Conservation (phyloP, 2,329 filamentous ascomycete species). For the Cladophialophora psammophila region DNA sequence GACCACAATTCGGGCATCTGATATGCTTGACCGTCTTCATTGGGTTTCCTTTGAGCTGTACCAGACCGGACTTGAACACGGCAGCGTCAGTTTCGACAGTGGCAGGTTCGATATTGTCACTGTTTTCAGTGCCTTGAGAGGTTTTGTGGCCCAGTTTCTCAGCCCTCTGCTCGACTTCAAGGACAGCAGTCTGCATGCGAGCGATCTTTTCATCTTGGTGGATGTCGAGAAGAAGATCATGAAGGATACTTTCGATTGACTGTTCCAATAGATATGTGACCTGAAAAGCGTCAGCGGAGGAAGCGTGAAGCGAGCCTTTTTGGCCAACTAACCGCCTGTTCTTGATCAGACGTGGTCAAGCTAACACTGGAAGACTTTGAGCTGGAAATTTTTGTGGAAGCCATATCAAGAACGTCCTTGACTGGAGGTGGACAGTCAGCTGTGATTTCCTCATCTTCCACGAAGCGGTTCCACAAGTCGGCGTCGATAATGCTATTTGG, state of each 20-base stretch:
- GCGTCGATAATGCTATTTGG: slow-evolving; percentile 20
- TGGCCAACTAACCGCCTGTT: slow-evolving; percentile 31
- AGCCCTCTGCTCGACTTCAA: slow-evolving; percentile 53
- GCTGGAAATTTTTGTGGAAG: slow-evolving; percentile 20
- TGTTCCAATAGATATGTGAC: slow-evolving; percentile 61
- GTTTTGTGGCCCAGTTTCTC: slow-evolving; percentile 43
- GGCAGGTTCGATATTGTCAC: slow-evolving; percentile 43
- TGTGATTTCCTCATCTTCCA: slow-evolving; percentile 31
- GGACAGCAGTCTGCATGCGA: slow-evolving; percentile 62
- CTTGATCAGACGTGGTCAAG: slow-evolving; percentile 31
- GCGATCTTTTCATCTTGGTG: slow-evolving; percentile 68
- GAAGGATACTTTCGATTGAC: slow-evolving; percentile 65
- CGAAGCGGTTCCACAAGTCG: slow-evolving; percentile 35
- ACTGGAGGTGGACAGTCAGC: slow-evolving; percentile 36
- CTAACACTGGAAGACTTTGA: slow-evolving; percentile 24
- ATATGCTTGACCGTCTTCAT: slow-evolving; percentile 66
- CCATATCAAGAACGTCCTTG: slow-evolving; percentile 24
- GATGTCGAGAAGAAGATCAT: slow-evolving; percentile 64
- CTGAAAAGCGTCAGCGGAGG: slow-evolving; percentile 28
- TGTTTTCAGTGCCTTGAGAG: slow-evolving; percentile 46
- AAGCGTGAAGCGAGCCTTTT: background rate
- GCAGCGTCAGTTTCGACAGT: slow-evolving; percentile 59
- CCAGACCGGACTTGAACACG: slow-evolving; percentile 60
- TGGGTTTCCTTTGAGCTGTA: slow-evolving; percentile 64
- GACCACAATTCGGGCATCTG: slow-evolving; percentile 66